These are phyloP conservation scores for Botryosphaeria dothidea DNA, from an alignment of 2,329 filamentous ascomycete species.

Conservation along the genomic window DNA sequence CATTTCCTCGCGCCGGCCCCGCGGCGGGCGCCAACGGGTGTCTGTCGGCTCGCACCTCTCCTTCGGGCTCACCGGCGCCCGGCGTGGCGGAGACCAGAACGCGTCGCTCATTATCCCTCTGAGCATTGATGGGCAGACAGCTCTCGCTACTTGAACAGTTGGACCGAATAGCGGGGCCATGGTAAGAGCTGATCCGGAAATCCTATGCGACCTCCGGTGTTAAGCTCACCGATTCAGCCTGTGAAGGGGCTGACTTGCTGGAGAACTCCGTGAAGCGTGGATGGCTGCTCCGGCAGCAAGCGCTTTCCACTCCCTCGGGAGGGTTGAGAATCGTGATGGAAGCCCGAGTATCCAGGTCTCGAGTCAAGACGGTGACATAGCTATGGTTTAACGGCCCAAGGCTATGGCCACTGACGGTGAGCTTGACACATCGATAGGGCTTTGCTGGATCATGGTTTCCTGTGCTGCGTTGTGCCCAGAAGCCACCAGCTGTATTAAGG, in stretches of 20 bases:
- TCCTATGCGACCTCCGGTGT: background rate
- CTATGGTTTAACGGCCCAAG: background rate
- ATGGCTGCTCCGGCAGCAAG: background rate
- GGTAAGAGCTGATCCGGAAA: background rate
- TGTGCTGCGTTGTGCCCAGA: background rate
- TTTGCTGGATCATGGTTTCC: background rate
- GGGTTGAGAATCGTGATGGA: background rate
- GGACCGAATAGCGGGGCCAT: slow-evolving; percentile 8
- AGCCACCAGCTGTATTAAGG: slow-evolving; percentile 17
- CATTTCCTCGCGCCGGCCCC: background rate
- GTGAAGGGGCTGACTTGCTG: background rate
- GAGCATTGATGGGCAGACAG: background rate
- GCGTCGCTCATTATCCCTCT: background rate
- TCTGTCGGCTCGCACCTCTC: background rate
- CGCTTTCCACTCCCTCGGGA: background rate
- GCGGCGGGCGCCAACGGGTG: background rate
- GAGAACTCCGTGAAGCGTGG: background rate
- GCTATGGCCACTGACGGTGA: background rate
- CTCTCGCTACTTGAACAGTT: background rate
- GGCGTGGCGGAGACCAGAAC: background rate
- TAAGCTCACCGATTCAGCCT: slow-evolving; percentile 1
- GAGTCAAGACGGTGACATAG: background rate
- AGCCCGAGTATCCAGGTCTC: background rate
- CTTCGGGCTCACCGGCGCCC: background rate
- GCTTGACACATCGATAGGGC: slow-evolving; percentile 9